Conservation (phyloP, 768 basidiomycete genomes). For the Phanerodontia chrysosporium region DNA sequence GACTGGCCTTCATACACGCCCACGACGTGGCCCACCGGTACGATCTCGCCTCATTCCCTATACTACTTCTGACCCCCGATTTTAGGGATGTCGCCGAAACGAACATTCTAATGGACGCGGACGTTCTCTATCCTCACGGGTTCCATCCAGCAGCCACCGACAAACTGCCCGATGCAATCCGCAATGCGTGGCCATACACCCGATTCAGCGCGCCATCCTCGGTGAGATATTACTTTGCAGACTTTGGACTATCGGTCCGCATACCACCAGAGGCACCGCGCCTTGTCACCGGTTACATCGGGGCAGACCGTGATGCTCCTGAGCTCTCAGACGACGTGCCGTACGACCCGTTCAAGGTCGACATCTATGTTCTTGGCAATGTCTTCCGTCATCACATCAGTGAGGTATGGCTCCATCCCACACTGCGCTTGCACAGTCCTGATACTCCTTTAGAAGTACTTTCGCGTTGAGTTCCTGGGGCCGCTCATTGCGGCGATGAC, state of each 20-base stretch:
- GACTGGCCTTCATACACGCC: conserved; percentile 18
- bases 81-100: conserved; percentile 13
- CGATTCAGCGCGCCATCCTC: too few species aligned
- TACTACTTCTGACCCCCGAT: conserved; percentile 15
- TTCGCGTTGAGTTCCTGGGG: neutral
- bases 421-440: too few species aligned
- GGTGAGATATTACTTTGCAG: too few species aligned
- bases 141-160: conserved; percentile 13
- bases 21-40: conserved; percentile 19
- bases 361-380: conserved; percentile 25
- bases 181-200: too few species aligned
- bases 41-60: conserved; percentile 9
- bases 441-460: neutral
- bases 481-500: neutral
- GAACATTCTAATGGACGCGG: conserved; percentile 17
- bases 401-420: too few species aligned
- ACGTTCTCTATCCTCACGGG: conserved; percentile 4
- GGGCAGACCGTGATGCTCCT: conserved; percentile 16
- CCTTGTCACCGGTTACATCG: conserved; percentile 3
- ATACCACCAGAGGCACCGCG: conserved; percentile 4
- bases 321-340: conserved; percentile 20
- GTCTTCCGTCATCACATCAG: conserved; percentile 14
- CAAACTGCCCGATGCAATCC: too few species aligned
- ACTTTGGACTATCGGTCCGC: too few species aligned
- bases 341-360: conserved; percentile 28